Percentiles rank a stretch among this genome's conserved stretches.
phyloP scores from a whole-genome alignment of 768 basidiomycete genomes.

The Psilocybe sp. region DNA sequence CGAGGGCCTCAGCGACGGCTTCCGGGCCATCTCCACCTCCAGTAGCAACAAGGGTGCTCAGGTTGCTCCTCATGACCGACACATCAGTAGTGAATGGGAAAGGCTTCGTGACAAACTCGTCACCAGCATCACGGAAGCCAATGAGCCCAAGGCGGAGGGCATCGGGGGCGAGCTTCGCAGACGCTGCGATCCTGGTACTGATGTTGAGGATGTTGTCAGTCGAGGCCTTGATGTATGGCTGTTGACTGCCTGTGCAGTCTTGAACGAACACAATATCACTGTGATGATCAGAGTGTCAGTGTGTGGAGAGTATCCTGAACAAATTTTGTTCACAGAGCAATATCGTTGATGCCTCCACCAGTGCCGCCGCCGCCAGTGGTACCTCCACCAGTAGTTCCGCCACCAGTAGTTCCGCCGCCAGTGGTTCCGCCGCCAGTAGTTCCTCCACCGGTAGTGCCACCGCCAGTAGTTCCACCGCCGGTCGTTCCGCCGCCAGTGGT shows the following conservation, averaged over 20 bases:
- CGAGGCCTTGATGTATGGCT: conserved; percentile 9
- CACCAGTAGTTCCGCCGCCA: too few relatives aligned
- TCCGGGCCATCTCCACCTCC: conserved; percentile 14
- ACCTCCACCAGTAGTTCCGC: too few relatives aligned
- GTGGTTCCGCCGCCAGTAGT: not conserved
- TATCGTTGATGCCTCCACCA: too few relatives aligned
- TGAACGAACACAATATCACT: conserved; percentile 12
- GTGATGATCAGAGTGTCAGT: too few relatives aligned
- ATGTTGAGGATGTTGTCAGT: conserved; percentile 3
- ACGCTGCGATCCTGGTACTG: conserved; percentile 1
- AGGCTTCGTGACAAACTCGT: not conserved
- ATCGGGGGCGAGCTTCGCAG: conserved; percentile 1
- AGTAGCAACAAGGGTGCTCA: conserved; percentile 5
- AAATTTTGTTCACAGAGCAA: too few relatives aligned
- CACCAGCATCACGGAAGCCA: conserved; percentile 8
- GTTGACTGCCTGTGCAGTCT: conserved; percentile 12
- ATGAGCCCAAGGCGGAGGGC: conserved; percentile 6
- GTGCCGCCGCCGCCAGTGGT: too few relatives aligned
- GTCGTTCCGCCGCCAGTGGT: too few relatives aligned
- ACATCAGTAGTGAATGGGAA: conserved; percentile 9
- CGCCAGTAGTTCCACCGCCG: too few relatives aligned
- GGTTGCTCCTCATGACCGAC: conserved; percentile 1
- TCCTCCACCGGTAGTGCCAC: too few relatives aligned
- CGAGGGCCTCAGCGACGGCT: conserved; percentile 8
- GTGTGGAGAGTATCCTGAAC: too few relatives aligned